Evolutionary conservation across 139 green algal genomes (phyloP).

Genomic region (Trebouxia sp.): DNA sequence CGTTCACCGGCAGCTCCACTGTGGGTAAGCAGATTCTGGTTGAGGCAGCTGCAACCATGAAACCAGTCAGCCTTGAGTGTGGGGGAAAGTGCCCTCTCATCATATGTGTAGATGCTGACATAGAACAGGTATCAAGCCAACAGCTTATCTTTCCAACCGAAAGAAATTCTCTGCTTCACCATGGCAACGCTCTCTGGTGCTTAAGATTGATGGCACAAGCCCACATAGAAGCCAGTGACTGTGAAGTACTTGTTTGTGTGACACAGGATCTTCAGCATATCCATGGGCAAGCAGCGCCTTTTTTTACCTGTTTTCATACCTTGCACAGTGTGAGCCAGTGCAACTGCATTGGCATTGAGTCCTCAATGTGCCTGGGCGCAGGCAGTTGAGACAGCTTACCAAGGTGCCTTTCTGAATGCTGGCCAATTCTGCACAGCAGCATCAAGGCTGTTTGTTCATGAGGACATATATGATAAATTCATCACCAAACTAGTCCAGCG

Average conservation of each 20-base stretch:
- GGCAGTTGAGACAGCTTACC: constrained; percentile 63
- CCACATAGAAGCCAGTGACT: too few relatives aligned
- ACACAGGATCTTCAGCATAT: too few relatives aligned
- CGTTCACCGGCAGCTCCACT: constrained; percentile 79
- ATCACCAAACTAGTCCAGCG: constrained; percentile 50
- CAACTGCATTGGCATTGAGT: not conserved
- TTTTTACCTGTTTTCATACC: too few relatives aligned
- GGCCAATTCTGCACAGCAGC: constrained; percentile 70
- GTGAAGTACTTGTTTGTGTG: too few relatives aligned
- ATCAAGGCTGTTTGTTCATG: constrained; percentile 69
- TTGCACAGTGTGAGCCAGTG: too few relatives aligned
- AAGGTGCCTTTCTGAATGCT: constrained; percentile 65
- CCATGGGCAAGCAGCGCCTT: too few relatives aligned
- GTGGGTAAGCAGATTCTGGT: constrained; percentile 57
- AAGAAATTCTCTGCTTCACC: not conserved
- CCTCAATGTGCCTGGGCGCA: not conserved
- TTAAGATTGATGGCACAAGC: too few relatives aligned
- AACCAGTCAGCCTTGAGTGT: constrained; percentile 67
- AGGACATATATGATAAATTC: constrained; percentile 74
- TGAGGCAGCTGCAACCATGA: constrained; percentile 47
- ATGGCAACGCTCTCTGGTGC: too few relatives aligned
- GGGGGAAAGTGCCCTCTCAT: constrained; percentile 73
- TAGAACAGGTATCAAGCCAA: constrained; percentile 40
- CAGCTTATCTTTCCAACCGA: not conserved
- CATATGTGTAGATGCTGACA: constrained; percentile 60